phyloP scores from a whole-genome alignment of 331 rosid species.

The Erythrophleum ivorense region DNA sequence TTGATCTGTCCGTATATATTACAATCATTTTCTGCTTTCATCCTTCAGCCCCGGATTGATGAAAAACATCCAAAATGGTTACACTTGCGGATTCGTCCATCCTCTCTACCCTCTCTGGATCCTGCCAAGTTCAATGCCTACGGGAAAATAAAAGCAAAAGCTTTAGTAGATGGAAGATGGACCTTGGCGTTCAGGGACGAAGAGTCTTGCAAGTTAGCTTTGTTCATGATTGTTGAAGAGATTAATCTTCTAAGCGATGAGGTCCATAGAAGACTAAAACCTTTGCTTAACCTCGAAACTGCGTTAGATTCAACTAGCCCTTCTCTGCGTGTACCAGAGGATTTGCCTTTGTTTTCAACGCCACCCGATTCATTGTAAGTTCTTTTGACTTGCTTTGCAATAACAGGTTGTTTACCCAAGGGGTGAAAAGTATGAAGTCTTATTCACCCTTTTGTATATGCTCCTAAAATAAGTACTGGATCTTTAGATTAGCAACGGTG shows the following conservation, averaged over 20 bases:
- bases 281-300: slow-evolving; percentile 64
- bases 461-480: slow-evolving; percentile 43
- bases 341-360: slow-evolving; percentile 46
- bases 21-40: slow-evolving; percentile 33
- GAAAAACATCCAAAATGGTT: slow-evolving; percentile 80
- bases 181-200: slow-evolving; percentile 85
- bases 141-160: slow-evolving; percentile 57
- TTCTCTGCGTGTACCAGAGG: slow-evolving; percentile 40
- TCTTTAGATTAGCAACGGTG: slow-evolving; percentile 55
- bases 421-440: slow-evolving; percentile 56
- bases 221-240: slow-evolving; percentile 73
- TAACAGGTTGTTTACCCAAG: slow-evolving; percentile 46
- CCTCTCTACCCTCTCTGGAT: slow-evolving; percentile 66
- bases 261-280: slow-evolving; percentile 78
- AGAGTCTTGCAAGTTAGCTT: slow-evolving; percentile 73
- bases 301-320: slow-evolving; percentile 46
- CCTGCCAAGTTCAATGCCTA: slow-evolving; percentile 54
- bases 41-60: slow-evolving; percentile 76
- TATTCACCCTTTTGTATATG: slow-evolving; percentile 74
- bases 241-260: slow-evolving; percentile 56
- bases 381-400: slow-evolving; percentile 33
- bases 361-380: slow-evolving; percentile 52
- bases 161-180: slow-evolving; percentile 94
- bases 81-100: slow-evolving; percentile 87
- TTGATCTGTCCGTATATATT: not conserved